These are phyloP conservation scores for Pisolithus albus DNA, from an alignment of 768 basidiomycete genomes.

Conservation along the genomic window DNA sequence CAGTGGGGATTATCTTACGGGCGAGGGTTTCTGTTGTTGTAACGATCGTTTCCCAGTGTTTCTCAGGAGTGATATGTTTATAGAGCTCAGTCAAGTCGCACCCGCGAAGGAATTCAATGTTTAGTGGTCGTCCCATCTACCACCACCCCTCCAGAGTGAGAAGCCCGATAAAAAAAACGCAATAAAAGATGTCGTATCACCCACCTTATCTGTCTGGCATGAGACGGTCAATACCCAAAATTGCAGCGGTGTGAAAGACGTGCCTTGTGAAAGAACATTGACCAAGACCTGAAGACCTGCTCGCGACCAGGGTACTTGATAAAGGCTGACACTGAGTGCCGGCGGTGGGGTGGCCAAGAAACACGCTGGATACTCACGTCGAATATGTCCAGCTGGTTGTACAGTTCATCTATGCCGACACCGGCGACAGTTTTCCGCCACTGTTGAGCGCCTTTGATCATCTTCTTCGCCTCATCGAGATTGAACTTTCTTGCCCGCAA, in stretches of 20 bases:
- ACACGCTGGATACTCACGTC: conserved; percentile 44
- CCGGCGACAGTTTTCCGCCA: conserved; percentile 64
- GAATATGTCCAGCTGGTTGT: conserved; percentile 56
- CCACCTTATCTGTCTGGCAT: conserved; percentile 60
- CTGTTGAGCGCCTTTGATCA: conserved; percentile 59
- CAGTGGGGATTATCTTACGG: conserved; percentile 63
- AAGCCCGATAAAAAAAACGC: background rate
- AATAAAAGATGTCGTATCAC: conserved; percentile 1
- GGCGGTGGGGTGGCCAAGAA: background rate
- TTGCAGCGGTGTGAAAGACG: conserved; percentile 7
- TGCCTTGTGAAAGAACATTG: conserved; percentile 74
- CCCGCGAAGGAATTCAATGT: conserved; percentile 57
- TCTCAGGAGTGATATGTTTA: conserved; percentile 49
- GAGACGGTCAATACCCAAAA: background rate
- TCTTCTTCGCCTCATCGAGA: conserved; percentile 50
- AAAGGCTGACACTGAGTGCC: background rate
- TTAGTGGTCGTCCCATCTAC: conserved; percentile 65
- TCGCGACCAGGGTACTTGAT: conserved; percentile 62
- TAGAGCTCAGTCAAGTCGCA: conserved; percentile 54
- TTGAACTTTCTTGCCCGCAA: conserved; percentile 66
- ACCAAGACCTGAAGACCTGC: conserved; percentile 68
- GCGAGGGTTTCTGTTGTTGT: conserved; percentile 60
- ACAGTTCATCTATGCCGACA: conserved; percentile 60
- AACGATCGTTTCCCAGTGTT: conserved; percentile 56
- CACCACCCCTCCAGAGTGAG: background rate